Base-by-base conservation (phyloP, 768 basidiomycete genomes). In the Trametes elegans region DNA sequence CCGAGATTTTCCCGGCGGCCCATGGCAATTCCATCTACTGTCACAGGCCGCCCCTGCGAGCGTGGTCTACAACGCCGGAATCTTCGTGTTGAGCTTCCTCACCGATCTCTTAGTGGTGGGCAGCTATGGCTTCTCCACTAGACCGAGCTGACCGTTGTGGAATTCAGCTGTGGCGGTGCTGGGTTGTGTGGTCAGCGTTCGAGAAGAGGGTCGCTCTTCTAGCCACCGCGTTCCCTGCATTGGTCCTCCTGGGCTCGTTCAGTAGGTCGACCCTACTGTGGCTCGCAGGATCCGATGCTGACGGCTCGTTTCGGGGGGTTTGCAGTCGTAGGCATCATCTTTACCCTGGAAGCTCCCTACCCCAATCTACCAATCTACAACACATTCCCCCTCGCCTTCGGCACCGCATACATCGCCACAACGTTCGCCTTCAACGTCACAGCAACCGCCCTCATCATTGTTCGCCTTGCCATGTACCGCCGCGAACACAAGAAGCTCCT, bases 81-180 rank as follows among this genome's bases (percentile, higher is more conserved):
- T 77, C 13, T 76, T 78, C 52, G 58, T 76, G 7, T 58, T 76
- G 36, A 76, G 76, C 0, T 73, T 74, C 56, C 66, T 76, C 28
- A 69, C 68, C 11, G 76, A 77, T 53, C 54, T 76, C 9, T 68
- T 78, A 3, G 71, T 78, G 60, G 76, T 76, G 50, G 56, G 73
- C 8, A 6, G 13, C 18, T 24, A 28, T 36, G 10, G 5, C 26
- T 26, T 28, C 7, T 1, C 19, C 26, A 13, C n/a, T 6, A 16
- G 8, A 7, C 34, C n/a, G n/a, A 55, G 39, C 19, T 27, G 32
- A 36, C 39, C 19, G 26, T 16, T 19, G 21, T 11, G 11, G 5
- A 26, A 42, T 16, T 10, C 55, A 76, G 77, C 63, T 79, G 27
- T 79, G 76, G 76, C 67, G 77, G 18, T 79, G 78, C 58, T 76